A percentile compares a stretch with the other conserved stretches of the same genome.
phyloP scores from a whole-genome alignment of 2,329 filamentous ascomycete species.

The Colletotrichum liriopes region DNA sequence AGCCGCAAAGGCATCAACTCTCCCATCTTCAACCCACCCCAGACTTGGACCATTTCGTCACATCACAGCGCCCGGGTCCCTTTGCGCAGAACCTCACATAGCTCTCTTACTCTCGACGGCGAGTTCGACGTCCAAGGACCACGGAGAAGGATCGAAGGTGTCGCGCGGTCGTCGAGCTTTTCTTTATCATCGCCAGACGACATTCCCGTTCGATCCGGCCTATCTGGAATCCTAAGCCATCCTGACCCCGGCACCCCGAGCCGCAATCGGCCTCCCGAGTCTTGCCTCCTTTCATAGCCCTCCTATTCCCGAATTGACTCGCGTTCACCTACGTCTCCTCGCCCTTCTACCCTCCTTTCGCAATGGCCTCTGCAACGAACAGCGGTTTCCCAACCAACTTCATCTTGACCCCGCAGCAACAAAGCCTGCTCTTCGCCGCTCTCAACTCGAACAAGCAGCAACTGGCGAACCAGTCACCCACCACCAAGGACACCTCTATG shows the following conservation, averaged over 20 bases:
- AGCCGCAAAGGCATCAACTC: conserved; percentile 46
- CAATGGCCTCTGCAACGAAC: conserved; percentile 67
- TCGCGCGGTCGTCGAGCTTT: conserved; percentile 12
- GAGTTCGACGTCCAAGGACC: conserved; percentile 4
- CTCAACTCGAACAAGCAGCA: conserved; percentile 78
- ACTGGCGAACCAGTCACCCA: conserved; percentile 53
- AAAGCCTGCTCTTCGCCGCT: conserved; percentile 82
- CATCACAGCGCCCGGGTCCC: conserved; percentile 7
- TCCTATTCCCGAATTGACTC: conserved; percentile 27
- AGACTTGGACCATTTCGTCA: conserved; percentile 40
- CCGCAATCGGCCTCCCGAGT: conserved; percentile 42
- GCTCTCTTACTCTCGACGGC: conserved; percentile 12
- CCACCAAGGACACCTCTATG: conserved; percentile 59
- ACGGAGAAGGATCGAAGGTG: conserved; percentile 16
- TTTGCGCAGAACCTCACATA: conserved; percentile 9
- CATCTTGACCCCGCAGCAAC: conserved; percentile 82
- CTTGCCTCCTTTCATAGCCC: conserved; percentile 26
- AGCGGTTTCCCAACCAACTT: conserved; percentile 68
- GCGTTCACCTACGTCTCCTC: conserved; percentile 26
- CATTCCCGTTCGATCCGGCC: conserved; percentile 17
- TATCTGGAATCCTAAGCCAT: conserved; percentile 20
- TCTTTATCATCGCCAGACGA: not conserved
- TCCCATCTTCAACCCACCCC: conserved; percentile 37
- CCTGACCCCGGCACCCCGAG: conserved; percentile 34
- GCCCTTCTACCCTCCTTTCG: conserved; percentile 40